These are phyloP conservation scores for Pyrus betulifolia DNA, from an alignment of 306 rosid genomes.

Conservation along the genomic window DNA sequence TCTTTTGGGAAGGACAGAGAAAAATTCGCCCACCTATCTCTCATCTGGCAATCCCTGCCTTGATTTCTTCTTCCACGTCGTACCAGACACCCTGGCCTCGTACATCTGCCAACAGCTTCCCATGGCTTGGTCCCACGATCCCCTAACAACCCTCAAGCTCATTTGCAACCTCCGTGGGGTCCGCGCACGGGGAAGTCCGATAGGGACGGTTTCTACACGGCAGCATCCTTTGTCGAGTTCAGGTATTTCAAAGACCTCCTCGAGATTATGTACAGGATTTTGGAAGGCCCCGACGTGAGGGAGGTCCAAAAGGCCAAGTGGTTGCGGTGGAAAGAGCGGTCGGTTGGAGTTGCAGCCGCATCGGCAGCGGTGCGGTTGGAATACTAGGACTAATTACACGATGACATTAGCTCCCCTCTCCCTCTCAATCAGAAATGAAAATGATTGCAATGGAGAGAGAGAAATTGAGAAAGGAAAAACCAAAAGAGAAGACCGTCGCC, in stretches of 20 bases:
- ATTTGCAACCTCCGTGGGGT: slow-evolving; percentile 57
- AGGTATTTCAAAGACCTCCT: slow-evolving; percentile 69
- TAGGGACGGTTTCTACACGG: slow-evolving; percentile 29
- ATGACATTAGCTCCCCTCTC: no score
- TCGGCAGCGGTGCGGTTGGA: no score
- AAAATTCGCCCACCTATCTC: slow-evolving; percentile 32
- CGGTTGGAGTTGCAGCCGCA: slow-evolving; percentile 10
- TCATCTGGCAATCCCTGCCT: slow-evolving; percentile 55
- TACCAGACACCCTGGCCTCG: slow-evolving; percentile 33
- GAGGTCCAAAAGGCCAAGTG: no score
- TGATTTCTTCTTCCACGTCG: slow-evolving; percentile 58
- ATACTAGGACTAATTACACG: no score
- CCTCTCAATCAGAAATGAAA: no score
- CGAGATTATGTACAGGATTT: slow-evolving; percentile 52
- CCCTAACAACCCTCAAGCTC: slow-evolving; percentile 54
- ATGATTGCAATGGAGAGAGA: neutral
- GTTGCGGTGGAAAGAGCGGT: slow-evolving; percentile 16
- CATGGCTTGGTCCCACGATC: slow-evolving; percentile 36
- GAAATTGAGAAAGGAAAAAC: slow-evolving; percentile 24
- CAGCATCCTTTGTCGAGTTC: slow-evolving; percentile 48
- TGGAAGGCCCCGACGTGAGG: slow-evolving; percentile 30
- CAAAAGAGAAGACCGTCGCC: slow-evolving; percentile 24
- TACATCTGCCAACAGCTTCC: slow-evolving; percentile 17
- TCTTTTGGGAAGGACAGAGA: slow-evolving; percentile 29
- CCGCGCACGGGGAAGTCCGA: slow-evolving; percentile 59